Base-by-base conservation (phyloP, 2,329 filamentous ascomycete genomes). In the Tolypocladium cylindrosporum region DNA sequence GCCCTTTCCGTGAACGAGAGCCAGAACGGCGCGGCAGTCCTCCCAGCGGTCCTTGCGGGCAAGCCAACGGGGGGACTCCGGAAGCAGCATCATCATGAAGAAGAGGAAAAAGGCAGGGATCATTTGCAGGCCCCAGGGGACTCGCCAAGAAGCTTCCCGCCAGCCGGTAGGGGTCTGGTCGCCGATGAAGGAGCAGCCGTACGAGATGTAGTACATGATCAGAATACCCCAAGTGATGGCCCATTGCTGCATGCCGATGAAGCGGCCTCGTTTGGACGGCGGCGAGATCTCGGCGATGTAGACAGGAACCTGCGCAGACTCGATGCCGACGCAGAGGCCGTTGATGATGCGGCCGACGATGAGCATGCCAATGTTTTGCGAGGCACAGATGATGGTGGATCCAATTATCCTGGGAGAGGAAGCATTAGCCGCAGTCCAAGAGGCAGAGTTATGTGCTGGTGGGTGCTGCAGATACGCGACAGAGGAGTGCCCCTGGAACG, bases 211-310 rank as follows among this genome's bases (percentile, higher is more conserved):
- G 75, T 87, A 88, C 84, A 87, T 87, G 73, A 86, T 84, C 62
- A 87, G 68, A 63, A 87, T 87, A 59, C 71, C 71, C 70, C 71
- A 88, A 57, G 87, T 89, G 62, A 91, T 90, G 54, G 87, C 85
- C 77, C 86, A 87, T 69, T 91, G 88, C 70, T 91, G 87, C 57
- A 83, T 80, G 57, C 86, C 84, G 36, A 91, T 86, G 53, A 91
- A 86, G 70, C 39, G 80, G 36, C 86, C 86, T 61, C 86, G 82
- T 56, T 72, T 70, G 4, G 80, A 79, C 48, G 81, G 81, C 11
- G 67, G 63, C 5, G 65, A 85, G 76, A 88, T 78, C 67, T 89
- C 87, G 48, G 85, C 81, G 55, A 89, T 82, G 71, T 89, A 89
- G 58, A 89, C 85, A 5, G 86, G 86, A 8, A 88, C 86, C 66